phyloP scores from a whole-genome alignment of 768 basidiomycete species.

The Boletus rufocinnamomeus region DNA sequence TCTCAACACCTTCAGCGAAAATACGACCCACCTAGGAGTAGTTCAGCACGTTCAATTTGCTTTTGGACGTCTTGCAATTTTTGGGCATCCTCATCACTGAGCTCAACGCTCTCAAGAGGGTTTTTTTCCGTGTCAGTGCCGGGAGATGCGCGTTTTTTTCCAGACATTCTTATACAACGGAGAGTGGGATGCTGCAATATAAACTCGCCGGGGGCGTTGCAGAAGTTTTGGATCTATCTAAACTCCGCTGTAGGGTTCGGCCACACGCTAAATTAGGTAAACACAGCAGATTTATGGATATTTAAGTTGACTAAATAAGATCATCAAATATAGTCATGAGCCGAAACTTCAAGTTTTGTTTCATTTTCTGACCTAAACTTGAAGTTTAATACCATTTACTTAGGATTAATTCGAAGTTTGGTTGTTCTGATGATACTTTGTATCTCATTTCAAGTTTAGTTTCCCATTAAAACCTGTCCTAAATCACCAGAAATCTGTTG shows the following conservation, averaged over 20 bases:
- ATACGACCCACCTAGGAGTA: slow-evolving; percentile 62
- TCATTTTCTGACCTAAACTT: too few species aligned
- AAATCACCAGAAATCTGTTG: too few species aligned
- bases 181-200: slow-evolving; percentile 11
- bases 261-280: slow-evolving; percentile 15
- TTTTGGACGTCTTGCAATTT: slow-evolving; percentile 67
- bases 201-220: neutral
- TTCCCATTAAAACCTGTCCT: too few species aligned
- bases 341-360: too few species aligned
- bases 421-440: too few species aligned
- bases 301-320: too few species aligned
- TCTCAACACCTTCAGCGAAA: neutral
- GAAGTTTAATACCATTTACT: too few species aligned
- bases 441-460: too few species aligned
- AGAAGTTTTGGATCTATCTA: slow-evolving; percentile 28
- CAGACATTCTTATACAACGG: slow-evolving; percentile 33
- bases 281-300: too few species aligned
- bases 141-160: slow-evolving; percentile 77
- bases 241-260: slow-evolving; percentile 33
- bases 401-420: too few species aligned
- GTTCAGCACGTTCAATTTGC: slow-evolving; percentile 68
- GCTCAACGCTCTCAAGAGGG: slow-evolving; percentile 64
- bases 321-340: too few species aligned
- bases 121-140: slow-evolving; percentile 75
- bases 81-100: slow-evolving; percentile 70